Evolutionary conservation across 306 rosid species (phyloP), one percentile per base, ranked within the genome.

Genomic region (Hylodesmum podocarpum): DNA sequence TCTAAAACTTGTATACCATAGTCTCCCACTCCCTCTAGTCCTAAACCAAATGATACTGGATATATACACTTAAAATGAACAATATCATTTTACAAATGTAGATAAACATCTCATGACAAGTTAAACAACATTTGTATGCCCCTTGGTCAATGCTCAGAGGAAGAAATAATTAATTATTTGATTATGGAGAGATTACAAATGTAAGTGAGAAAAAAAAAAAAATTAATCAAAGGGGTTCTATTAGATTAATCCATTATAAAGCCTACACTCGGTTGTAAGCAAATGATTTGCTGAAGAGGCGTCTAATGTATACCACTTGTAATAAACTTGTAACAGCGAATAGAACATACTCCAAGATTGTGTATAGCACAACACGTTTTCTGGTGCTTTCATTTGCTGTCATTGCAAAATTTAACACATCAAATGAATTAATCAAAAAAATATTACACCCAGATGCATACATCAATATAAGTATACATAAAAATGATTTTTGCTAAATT

Each of bases 311-410:
- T 27, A 86, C 47, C 14, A 82, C 89, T 79, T 86, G 89, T 31
- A 79, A 75, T 49, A 75, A 1, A 55, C 89, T 86, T 28, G 84
- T 75, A 34, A 31, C 43, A 6, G 80, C 85, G 6, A 86, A 82
- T 40, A 86, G 41, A 37, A 80, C 7, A 24, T 83, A 86, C 72
- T 86, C 89, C 41, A 64, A 6, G 0, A 86, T 0, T 66, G 89
- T 82, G 76, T 76, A 83, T 71, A 82, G 43, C 2, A 82, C 64
- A 1, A 82, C 87, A 36, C 89, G 86, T 62, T 70, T 82, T 86
- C 85, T 76, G 4, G 85, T 86, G 61, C 84, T 77, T 51, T 86
- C 89, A 5, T 82, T 80, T n/a, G 89, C 89, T 86, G 75, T 68
- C 66, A 0, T 51, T 41, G 4, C 83, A 78, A 41, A 67, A 11